Percentiles rank a stretch among this genome's conserved stretches.
phyloP scores from a whole-genome alignment of 2,329 filamentous ascomycete genomes.

The Pochonia chlamydosporia region DNA sequence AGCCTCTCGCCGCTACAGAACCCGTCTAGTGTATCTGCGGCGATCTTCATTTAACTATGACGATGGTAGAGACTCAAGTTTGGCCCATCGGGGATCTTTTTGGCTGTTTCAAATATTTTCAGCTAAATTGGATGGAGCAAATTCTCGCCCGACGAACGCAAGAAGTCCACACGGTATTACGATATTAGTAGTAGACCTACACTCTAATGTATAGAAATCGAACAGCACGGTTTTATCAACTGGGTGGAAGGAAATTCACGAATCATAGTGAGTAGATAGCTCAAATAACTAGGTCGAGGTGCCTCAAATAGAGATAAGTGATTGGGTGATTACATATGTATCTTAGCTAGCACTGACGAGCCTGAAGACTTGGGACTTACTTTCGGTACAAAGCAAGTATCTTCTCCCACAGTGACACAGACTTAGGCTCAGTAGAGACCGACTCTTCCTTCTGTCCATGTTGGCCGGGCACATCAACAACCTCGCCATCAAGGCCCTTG shows the following conservation, averaged over 20 bases:
- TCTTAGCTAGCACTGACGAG: background rate
- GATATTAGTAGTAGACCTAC: too few relatives aligned
- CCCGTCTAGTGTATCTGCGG: background rate
- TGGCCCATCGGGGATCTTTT: too few relatives aligned
- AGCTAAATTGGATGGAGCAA: too few relatives aligned
- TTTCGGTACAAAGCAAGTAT: background rate
- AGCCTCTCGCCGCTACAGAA: background rate
- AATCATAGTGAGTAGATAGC: background rate
- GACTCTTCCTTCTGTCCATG: background rate
- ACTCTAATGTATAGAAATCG: too few relatives aligned
- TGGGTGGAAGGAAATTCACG: background rate
- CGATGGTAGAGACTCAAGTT: too few relatives aligned
- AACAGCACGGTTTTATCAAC: too few relatives aligned
- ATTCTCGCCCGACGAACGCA: too few relatives aligned
- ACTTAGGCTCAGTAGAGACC: background rate
- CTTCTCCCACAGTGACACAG: background rate
- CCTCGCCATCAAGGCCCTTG: slow-evolving; percentile 24
- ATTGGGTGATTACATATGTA: background rate
- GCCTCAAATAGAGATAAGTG: background rate
- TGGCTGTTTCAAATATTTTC: too few relatives aligned
- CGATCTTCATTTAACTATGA: too few relatives aligned
- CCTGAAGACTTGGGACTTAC: background rate
- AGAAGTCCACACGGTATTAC: too few relatives aligned
- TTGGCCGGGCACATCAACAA: slow-evolving; percentile 16
- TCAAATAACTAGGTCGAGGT: background rate